These are phyloP conservation scores for Ceratobasidium papillatum DNA, from an alignment of 1,284 basidiomycete species.

Conservation along the genomic window DNA sequence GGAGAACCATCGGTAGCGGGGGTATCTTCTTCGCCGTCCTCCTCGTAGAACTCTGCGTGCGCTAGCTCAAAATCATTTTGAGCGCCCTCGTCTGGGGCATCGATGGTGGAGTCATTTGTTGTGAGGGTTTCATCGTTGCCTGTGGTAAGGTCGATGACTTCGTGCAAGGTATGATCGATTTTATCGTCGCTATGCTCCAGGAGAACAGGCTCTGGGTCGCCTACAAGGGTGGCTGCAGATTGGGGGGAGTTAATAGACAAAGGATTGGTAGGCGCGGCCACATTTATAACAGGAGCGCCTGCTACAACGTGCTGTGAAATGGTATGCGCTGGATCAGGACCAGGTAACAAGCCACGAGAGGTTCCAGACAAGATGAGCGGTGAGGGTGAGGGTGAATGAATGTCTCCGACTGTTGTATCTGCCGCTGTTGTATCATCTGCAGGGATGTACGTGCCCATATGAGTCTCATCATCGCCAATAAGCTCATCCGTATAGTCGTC, in stretches of 20 bases:
- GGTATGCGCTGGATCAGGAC: background rate
- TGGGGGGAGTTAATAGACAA: conserved; percentile 29
- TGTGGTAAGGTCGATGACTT: conserved; percentile 31
- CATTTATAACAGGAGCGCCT: conserved; percentile 29
- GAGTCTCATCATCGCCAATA: conserved; percentile 17
- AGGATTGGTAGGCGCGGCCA: conserved; percentile 9
- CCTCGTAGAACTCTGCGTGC: background rate
- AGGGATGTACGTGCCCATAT: conserved; percentile 26
- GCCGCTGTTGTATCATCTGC: conserved; percentile 20
- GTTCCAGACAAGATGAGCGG: conserved; percentile 3
- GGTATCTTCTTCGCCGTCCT: background rate
- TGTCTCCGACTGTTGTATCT: conserved; percentile 26
- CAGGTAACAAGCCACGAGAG: background rate
- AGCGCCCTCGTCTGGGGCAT: conserved; percentile 3
- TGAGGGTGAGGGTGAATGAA: conserved; percentile 21
- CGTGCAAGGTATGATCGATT: conserved; percentile 2
- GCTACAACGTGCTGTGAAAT: conserved; percentile 30
- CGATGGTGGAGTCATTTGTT: background rate
- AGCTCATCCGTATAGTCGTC: conserved; percentile 34
- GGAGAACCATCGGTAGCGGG: background rate
- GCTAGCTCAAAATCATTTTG: background rate
- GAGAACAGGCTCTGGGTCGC: conserved; percentile 6
- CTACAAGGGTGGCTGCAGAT: conserved; percentile 32
- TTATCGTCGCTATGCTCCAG: background rate
- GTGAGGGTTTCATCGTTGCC: background rate